phyloP scores from a whole-genome alignment of 805 yeast genomes.

The Kodamaea fukazawae region DNA sequence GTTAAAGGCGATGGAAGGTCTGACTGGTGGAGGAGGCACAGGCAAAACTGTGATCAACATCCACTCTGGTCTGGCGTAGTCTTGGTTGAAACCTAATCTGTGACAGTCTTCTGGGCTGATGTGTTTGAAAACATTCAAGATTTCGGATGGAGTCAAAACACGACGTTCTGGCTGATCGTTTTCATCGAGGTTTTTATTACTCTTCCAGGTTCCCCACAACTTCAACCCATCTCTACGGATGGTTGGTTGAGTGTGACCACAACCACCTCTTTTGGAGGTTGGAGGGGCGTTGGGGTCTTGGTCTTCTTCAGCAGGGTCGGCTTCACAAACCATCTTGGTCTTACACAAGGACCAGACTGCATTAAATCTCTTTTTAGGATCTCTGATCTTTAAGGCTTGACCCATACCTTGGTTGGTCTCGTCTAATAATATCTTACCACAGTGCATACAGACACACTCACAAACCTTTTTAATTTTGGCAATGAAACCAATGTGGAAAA shows the following conservation, averaged over 20 bases:
- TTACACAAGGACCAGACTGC: constrained; percentile 95
- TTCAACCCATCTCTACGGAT: constrained; percentile 94
- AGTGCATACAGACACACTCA: constrained; percentile 97
- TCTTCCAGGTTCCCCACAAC: constrained; percentile 98
- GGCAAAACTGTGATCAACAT: constrained; percentile 95
- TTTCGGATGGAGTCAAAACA: constrained; percentile 82
- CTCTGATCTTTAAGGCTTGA: constrained; percentile 82
- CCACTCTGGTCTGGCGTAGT: constrained; percentile 99
- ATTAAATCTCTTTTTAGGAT: constrained; percentile 92
- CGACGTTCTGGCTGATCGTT: constrained; percentile 90
- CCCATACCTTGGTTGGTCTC: constrained; percentile 81
- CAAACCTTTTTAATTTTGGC: constrained; percentile 91
- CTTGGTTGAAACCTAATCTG: constrained; percentile 86
- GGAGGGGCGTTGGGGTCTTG: constrained; percentile 35
- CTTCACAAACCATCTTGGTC: constrained; percentile 92
- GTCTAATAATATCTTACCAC: constrained; percentile 90
- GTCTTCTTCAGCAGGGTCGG: constrained; percentile 71
- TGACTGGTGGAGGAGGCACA: constrained; percentile 99
- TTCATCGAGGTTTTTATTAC: constrained; percentile 76
- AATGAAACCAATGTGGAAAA: constrained; percentile 96
- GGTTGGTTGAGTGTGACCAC: constrained; percentile 96
- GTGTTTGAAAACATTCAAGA: constrained; percentile 87
- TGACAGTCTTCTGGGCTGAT: constrained; percentile 80
- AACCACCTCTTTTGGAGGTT: constrained; percentile 81
- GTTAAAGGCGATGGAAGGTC: constrained; percentile 97